Base-by-base conservation (phyloP, 2,329 filamentous ascomycete species). In the Sporothrix pallida region DNA sequence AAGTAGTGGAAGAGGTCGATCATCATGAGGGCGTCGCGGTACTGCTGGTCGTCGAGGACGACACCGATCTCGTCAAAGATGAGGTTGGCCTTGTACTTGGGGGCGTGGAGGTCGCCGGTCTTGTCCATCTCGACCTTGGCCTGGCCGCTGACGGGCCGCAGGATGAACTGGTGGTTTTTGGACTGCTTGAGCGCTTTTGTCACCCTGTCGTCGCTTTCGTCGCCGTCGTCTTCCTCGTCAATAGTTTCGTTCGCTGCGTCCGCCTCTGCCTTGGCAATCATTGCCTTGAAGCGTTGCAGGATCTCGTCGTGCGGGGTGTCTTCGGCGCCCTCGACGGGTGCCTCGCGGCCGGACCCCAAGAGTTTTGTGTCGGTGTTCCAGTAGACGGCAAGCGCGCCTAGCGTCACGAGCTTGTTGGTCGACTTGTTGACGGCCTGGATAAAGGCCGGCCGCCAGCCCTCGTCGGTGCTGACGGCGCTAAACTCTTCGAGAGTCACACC, bases 1-100 rank as follows among this genome's bases (percentile, higher is more conserved):
- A 98, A 99, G 83, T 97, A 98, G 82, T 99, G 96, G 85, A 99
- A 99, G 2, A 98, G 86, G 80, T 99, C 96, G 1, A 98, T 93
- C 85, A 99, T 93, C 96, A 99, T 99, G 74, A 99, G 84, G 5
- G 92, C 94, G 83, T 99, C 96, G 44, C 97, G 92, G 80, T 99
- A 99, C 81, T 99, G 96, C 77, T 98, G 90, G 77, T 99, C 95
- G 78, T 99, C 97, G 46, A 99, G 87, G n/a, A 98, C 93, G 76
- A 99, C 91, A 70, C 97, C 96, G 74, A 99, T 95, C 80, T 99
- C 97, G 79, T 99, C 95, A 78, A 99, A 99, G 1, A 98, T 84
- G 20, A 99, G 84, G 54, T 92, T 93, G 42, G 95, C 93, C 82
- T 98, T 98, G 84, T 96, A 91, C 79, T 95, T 96, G 2, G 96